phyloP scores from a whole-genome alignment of 257 asterid species.

The Forsythia viridissima region DNA sequence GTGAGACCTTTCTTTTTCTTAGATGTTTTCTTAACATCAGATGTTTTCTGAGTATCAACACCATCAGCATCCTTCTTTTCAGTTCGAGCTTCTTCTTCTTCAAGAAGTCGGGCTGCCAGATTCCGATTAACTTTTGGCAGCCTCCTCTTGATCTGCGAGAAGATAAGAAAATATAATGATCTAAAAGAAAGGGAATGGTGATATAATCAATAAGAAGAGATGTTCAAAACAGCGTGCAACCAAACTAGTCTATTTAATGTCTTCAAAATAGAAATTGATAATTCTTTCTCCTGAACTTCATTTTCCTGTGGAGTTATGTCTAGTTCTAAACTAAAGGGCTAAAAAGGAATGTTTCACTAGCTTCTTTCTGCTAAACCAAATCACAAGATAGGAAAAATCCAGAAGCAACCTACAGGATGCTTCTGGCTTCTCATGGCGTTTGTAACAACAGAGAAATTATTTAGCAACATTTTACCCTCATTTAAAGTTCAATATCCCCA shows the following conservation, averaged over 20 bases:
- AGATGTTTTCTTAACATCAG: constrained; percentile 58
- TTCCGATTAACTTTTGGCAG: constrained; percentile 77
- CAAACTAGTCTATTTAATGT: neutral
- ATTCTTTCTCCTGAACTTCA: neutral
- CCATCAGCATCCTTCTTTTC: constrained; percentile 47
- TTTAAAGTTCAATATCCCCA: too few relatives aligned
- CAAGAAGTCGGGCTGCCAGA: constrained; percentile 54
- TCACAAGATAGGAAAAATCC: too few relatives aligned
- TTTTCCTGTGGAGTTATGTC: too few relatives aligned
- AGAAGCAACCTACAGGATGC: too few relatives aligned
- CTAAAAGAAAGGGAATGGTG: neutral
- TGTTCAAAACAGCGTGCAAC: neutral
- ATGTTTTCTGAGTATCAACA: constrained; percentile 44
- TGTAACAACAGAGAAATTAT: too few relatives aligned
- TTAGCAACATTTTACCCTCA: too few relatives aligned
- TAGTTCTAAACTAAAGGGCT: too few relatives aligned
- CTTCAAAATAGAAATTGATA: neutral
- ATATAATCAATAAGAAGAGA: neutral
- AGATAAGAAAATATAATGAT: constrained; percentile 9
- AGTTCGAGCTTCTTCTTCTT: constrained; percentile 69
- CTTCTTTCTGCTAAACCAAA: too few relatives aligned
- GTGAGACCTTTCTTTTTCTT: constrained; percentile 87
- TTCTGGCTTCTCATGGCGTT: too few relatives aligned
- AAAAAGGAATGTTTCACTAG: too few relatives aligned
- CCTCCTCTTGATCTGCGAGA: constrained; percentile 62